Evolutionary conservation across 1,284 basidiomycete species (phyloP).

Genomic region (Tylopilus orsonianus): DNA sequence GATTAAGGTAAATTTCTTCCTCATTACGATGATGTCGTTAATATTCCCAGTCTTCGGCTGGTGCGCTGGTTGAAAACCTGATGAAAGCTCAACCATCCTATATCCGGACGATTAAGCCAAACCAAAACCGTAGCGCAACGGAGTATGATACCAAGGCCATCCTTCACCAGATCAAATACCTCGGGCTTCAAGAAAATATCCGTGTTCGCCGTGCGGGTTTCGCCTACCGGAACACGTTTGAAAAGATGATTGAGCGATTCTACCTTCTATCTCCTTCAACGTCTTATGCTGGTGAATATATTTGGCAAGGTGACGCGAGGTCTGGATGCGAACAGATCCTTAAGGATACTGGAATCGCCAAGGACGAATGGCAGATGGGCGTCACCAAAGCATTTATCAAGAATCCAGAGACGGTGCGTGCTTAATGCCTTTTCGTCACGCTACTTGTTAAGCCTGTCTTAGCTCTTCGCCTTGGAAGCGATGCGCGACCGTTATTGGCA

Average conservation of each 20-base stretch:
- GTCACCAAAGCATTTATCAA: conserved; percentile 99
- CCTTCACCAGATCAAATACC: conserved; percentile 98
- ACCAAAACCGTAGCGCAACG: conserved; percentile 89
- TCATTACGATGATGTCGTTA: conserved; percentile 3
- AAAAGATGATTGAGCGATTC: conserved; percentile 98
- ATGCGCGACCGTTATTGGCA: conserved; percentile 99
- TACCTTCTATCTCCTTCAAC: conserved; percentile 94
- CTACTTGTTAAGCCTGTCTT: conserved; percentile 8
- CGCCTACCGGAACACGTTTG: conserved; percentile 96
- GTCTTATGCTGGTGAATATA: conserved; percentile 99
- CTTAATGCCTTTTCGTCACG: not conserved
- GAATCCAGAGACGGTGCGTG: conserved; percentile 91
- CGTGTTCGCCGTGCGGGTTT: conserved; percentile 96
- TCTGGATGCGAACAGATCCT: conserved; percentile 94
- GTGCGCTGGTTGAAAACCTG: conserved; percentile 92
- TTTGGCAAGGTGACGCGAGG: conserved; percentile 88
- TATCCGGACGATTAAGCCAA: conserved; percentile 99
- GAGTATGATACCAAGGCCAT: conserved; percentile 97
- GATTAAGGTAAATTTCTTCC: conserved; percentile 73
- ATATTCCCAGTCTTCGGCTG: conserved; percentile 72
- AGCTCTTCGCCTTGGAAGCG: conserved; percentile 97
- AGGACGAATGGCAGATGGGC: conserved; percentile 99
- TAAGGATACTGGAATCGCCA: conserved; percentile 91
- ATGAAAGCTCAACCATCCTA: conserved; percentile 98
- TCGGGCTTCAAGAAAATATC: conserved; percentile 98